A percentile compares a stretch with the other conserved stretches of the same genome.
Conservation (phyloP, 768 basidiomycete genomes). For the Psilocybe tampanensis region DNA sequence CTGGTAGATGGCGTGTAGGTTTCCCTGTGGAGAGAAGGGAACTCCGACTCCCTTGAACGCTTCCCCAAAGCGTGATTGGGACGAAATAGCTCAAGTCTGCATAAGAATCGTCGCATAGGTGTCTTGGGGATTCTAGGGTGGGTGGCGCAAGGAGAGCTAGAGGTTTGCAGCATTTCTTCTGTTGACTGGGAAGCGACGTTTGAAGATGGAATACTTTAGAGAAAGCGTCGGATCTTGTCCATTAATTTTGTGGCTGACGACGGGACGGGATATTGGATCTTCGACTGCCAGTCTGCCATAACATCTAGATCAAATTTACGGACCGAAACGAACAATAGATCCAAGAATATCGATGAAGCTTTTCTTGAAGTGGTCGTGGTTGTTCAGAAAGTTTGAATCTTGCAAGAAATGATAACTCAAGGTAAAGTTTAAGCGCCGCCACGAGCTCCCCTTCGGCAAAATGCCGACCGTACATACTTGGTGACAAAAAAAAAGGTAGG, state of each 20-base stretch:
- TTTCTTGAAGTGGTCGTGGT: too few relatives aligned
- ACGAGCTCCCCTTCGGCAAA: too few relatives aligned
- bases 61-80: constrained; percentile 27
- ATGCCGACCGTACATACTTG: too few relatives aligned
- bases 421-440: too few relatives aligned
- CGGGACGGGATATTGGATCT: neutral
- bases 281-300: neutral
- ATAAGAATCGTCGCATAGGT: constrained; percentile 43
- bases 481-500: too few relatives aligned
- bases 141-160: neutral
- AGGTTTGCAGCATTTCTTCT: neutral
- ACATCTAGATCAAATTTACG: neutral
- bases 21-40: neutral
- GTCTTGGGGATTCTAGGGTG: constrained; percentile 21
- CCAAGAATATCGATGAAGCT: too few relatives aligned
- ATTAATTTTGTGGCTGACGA: neutral
- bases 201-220: neutral
- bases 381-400: too few relatives aligned
- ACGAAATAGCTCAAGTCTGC: constrained; percentile 38
- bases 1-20: neutral
- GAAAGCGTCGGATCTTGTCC: neutral
- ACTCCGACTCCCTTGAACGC: constrained; percentile 19
- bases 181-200: neutral
- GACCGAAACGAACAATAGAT: neutral
- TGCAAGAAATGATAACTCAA: too few relatives aligned